phyloP scores from a whole-genome alignment of 164 flowering plant genomes.

The Sextonia rubra region DNA sequence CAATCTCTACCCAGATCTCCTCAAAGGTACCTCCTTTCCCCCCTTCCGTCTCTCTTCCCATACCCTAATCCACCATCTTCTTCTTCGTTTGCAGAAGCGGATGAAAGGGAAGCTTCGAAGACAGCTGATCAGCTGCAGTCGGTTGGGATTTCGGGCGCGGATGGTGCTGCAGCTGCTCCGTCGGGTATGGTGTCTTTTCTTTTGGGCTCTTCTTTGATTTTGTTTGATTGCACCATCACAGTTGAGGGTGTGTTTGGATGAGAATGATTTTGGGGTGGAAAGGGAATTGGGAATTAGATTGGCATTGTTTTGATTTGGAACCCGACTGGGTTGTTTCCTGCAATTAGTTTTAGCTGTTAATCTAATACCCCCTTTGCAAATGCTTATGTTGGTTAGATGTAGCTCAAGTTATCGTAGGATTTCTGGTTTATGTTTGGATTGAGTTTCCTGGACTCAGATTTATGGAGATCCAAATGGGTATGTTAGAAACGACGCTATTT shows the following conservation, averaged over 20 bases:
- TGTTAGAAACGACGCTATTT: neutral
- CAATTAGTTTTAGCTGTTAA: too few species aligned
- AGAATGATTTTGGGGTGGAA: too few species aligned
- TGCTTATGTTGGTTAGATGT: too few species aligned
- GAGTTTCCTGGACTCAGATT: too few species aligned
- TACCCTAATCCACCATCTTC: neutral
- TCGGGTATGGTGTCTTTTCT: slow-evolving; percentile 21
- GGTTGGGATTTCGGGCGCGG: slow-evolving; percentile 38
- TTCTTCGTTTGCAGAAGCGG: slow-evolving; percentile 38
- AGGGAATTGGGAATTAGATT: neutral
- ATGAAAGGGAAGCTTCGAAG: slow-evolving; percentile 54
- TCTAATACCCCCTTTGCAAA: too few species aligned
- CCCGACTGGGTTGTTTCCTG: too few species aligned
- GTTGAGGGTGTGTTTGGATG: too few species aligned
- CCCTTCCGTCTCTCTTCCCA: neutral
- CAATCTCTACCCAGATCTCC: slow-evolving; percentile 77
- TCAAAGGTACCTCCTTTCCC: slow-evolving; percentile 43
- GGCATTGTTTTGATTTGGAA: too few species aligned
- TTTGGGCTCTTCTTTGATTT: neutral
- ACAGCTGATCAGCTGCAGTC: slow-evolving; percentile 60
- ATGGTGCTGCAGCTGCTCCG: slow-evolving; percentile 14
- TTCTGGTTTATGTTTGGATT: too few species aligned
- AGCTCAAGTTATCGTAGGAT: too few species aligned
- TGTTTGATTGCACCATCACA: neutral
- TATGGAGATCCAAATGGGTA: neutral